These are phyloP conservation scores for Thraustotheca clavata DNA, from an alignment of 352 stramenopile species.

Conservation along the genomic window DNA sequence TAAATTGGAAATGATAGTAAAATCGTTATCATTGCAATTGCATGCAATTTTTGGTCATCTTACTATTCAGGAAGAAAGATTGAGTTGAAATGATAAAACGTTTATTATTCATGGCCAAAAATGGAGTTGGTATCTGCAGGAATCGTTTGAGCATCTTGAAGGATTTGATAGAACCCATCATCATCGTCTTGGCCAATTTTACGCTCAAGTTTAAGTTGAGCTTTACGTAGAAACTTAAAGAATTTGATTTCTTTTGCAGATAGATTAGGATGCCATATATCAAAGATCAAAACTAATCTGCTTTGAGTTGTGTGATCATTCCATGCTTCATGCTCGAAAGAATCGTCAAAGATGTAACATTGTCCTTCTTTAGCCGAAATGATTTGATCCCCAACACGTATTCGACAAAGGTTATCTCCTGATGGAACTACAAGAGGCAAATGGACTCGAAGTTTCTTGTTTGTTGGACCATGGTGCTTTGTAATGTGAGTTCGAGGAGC, in stretches of 20 bases:
- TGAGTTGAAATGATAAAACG: too few relatives aligned
- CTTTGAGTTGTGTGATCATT: constrained; percentile 81
- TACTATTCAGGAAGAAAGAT: too few relatives aligned
- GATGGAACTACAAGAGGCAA: constrained; percentile 76
- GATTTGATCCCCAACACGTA: constrained; percentile 65
- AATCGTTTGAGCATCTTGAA: constrained; percentile 38
- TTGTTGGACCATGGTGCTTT: constrained; percentile 82
- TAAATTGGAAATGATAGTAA: too few relatives aligned
- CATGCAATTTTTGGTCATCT: too few relatives aligned
- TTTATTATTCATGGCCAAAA: too few relatives aligned
- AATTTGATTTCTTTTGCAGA: constrained; percentile 81
- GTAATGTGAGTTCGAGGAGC: constrained; percentile 68
- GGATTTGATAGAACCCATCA: constrained; percentile 72
- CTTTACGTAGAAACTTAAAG: constrained; percentile 69
- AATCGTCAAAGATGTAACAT: constrained; percentile 97
- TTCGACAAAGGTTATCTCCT: constrained; percentile 32
- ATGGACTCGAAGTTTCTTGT: constrained; percentile 89
- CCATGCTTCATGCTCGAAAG: constrained; percentile 98
- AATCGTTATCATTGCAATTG: too few relatives aligned
- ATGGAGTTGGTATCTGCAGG: constrained; percentile 30
- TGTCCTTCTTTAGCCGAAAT: constrained; percentile 79
- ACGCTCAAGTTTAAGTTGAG: constrained; percentile 52
- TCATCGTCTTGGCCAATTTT: constrained; percentile 28
- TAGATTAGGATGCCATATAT: constrained; percentile 95
- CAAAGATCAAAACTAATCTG: constrained; percentile 90